Percentiles rank a stretch among this genome's conserved stretches.
phyloP scores from a whole-genome alignment of 306 rosid species.

The Cucurbita argyrosperma region DNA sequence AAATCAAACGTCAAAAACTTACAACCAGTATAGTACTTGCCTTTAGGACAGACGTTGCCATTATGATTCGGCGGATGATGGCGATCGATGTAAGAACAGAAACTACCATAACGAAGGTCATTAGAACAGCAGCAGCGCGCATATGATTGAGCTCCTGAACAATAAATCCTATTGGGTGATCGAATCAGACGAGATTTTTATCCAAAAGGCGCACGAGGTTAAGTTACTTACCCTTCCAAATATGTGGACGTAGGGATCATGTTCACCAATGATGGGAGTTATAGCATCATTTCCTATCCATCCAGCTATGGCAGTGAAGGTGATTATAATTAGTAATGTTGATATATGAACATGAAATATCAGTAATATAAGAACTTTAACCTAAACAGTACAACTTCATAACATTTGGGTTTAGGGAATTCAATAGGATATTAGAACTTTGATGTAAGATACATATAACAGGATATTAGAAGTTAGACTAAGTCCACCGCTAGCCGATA shows the following conservation, averaged over 20 bases:
- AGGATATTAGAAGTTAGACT: not conserved
- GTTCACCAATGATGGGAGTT: slow-evolving; percentile 83
- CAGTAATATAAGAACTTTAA: not conserved
- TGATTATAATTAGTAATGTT: slow-evolving; percentile 4
- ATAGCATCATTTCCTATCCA: slow-evolving; percentile 90
- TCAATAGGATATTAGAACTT: not conserved
- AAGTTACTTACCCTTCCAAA: slow-evolving; percentile 67
- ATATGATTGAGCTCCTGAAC: slow-evolving; percentile 80
- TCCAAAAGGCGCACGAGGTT: slow-evolving; percentile 5
- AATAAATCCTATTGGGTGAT: slow-evolving; percentile 6
- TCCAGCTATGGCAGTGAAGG: slow-evolving; percentile 54
- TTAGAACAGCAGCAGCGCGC: slow-evolving; percentile 57
- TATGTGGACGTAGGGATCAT: slow-evolving; percentile 61
- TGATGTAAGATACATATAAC: not conserved
- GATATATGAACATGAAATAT: not conserved
- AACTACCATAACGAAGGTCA: slow-evolving; percentile 72
- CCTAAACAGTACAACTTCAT: not conserved
- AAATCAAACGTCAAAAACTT: not conserved
- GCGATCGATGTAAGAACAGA: slow-evolving; percentile 83
- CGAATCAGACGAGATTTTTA: not conserved
- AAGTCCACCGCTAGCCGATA: too few relatives aligned
- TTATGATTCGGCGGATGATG: slow-evolving; percentile 78
- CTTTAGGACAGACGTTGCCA: slow-evolving; percentile 98
- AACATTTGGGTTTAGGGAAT: not conserved
- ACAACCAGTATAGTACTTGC: slow-evolving; percentile 26